Percentiles rank a stretch among this genome's conserved stretches.
Evolutionary conservation across 1,284 basidiomycete species (phyloP).

Genomic region (Ceratorhiza oryzae-sativae): DNA sequence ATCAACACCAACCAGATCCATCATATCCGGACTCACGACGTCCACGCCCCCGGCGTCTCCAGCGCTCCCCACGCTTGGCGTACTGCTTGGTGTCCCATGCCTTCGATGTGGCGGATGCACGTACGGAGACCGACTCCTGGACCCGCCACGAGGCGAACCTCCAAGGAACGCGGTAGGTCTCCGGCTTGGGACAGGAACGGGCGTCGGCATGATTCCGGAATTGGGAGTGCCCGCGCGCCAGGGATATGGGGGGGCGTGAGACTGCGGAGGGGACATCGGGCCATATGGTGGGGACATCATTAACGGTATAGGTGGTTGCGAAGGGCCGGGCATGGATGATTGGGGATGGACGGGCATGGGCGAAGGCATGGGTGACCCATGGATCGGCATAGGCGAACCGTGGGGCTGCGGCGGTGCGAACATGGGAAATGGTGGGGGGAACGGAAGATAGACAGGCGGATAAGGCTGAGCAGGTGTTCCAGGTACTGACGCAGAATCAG

Average conservation of each 20-base stretch:
- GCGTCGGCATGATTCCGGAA: constrained; percentile 5
- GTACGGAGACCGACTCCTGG: not conserved
- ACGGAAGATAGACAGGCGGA: not conserved
- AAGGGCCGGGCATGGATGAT: not conserved
- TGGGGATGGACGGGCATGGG: not conserved
- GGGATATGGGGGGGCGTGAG: constrained; percentile 2
- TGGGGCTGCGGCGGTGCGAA: constrained; percentile 5
- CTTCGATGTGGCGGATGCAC: not conserved
- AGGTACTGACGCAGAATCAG: not conserved
- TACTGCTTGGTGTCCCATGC: constrained; percentile 17
- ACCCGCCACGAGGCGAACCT: not conserved
- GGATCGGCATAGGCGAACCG: constrained; percentile 7
- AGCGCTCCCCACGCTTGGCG: constrained; percentile 14
- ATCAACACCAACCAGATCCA: not conserved
- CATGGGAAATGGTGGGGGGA: constrained; percentile 1
- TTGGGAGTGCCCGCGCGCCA: constrained; percentile 11
- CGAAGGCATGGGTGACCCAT: constrained; percentile 3
- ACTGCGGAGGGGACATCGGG: constrained; percentile 20
- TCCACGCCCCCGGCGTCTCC: not conserved
- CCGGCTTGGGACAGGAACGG: not conserved
- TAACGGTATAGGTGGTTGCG: not conserved
- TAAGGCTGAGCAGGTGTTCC: not conserved
- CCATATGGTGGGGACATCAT: constrained; percentile 4
- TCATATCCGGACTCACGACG: too few species aligned
- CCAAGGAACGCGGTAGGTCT: not conserved